A percentile compares a stretch with the other conserved stretches of the same genome.
Evolutionary conservation across 2,329 filamentous ascomycete species (phyloP).

Genomic region (Rhinocladiella similis): DNA sequence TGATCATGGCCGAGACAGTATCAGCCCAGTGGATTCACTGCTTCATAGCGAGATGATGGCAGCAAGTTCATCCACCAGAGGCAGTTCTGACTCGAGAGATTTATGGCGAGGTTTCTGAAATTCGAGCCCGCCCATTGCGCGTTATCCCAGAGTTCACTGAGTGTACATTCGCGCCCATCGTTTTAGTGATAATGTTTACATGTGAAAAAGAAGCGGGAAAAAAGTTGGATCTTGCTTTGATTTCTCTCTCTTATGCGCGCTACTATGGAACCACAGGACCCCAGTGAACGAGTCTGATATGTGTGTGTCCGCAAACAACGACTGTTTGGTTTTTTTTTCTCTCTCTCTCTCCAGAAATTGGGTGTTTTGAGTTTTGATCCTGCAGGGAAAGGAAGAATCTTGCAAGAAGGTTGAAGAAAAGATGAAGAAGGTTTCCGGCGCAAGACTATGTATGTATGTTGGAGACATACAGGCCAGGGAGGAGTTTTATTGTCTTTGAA

Average conservation of each 20-base stretch:
- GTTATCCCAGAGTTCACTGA: too few relatives aligned
- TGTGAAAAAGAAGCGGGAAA: conserved; percentile 7
- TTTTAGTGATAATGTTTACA: conserved; percentile 21
- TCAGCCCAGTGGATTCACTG: conserved; percentile 24
- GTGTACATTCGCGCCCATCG: too few relatives aligned
- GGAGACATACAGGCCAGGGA: neutral
- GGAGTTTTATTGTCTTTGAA: neutral
- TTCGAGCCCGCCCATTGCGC: too few relatives aligned
- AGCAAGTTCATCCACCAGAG: conserved; percentile 23
- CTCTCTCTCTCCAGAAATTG: neutral
- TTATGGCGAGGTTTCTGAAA: conserved; percentile 25
- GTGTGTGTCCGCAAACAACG: neutral
- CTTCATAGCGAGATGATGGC: conserved; percentile 27
- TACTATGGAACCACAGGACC: neutral
- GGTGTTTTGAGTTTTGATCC: neutral
- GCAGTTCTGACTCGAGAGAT: conserved; percentile 22
- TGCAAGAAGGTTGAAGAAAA: neutral
- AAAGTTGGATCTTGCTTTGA: neutral
- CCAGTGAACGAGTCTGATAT: neutral
- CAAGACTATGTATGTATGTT: conserved; percentile 1
- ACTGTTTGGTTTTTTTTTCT: too few relatives aligned
- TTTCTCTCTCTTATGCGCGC: neutral
- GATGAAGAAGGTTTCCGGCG: neutral
- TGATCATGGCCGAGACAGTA: conserved; percentile 24
- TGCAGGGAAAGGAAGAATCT: neutral